phyloP scores from a whole-genome alignment of 75 land plant genomes.

The Picea glauca region DNA sequence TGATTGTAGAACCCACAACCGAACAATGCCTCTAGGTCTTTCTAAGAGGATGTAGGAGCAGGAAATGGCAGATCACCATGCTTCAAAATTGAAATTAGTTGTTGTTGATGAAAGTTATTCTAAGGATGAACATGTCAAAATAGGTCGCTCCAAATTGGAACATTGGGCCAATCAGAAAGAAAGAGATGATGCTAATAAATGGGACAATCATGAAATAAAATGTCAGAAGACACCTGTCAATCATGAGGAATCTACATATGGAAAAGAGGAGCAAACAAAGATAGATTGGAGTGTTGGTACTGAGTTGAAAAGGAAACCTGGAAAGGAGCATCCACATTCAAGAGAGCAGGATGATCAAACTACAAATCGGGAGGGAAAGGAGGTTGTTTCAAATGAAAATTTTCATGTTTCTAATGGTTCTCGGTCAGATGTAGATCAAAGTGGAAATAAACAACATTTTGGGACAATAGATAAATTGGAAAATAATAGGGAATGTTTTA shows the following conservation, averaged over 20 bases:
- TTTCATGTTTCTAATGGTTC: too few relatives aligned
- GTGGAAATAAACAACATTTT: too few relatives aligned
- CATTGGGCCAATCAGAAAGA: constrained; percentile 90
- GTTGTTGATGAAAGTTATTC: constrained; percentile 35
- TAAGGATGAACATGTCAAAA: constrained; percentile 51
- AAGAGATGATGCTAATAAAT: constrained; percentile 32
- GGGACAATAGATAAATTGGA: too few relatives aligned
- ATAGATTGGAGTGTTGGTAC: too few relatives aligned
- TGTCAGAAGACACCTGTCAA: constrained; percentile 12
- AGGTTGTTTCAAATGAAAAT: too few relatives aligned
- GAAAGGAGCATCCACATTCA: too few relatives aligned
- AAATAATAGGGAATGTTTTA: too few relatives aligned
- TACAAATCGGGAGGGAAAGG: too few relatives aligned
- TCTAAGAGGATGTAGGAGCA: constrained; percentile 6
- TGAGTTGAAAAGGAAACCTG: too few relatives aligned
- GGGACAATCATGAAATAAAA: constrained; percentile 14
- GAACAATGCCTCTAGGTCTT: neutral
- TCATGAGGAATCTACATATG: constrained; percentile 4
- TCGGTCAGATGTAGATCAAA: too few relatives aligned
- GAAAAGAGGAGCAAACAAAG: neutral
- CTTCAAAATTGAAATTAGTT: too few relatives aligned
- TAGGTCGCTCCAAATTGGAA: constrained; percentile 87
- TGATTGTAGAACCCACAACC: constrained; percentile 3
- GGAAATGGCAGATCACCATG: constrained; percentile 4
- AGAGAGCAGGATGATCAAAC: too few relatives aligned